Conservation (phyloP, 2,329 filamentous ascomycete species). For the Botrytis sinoallii region DNA sequence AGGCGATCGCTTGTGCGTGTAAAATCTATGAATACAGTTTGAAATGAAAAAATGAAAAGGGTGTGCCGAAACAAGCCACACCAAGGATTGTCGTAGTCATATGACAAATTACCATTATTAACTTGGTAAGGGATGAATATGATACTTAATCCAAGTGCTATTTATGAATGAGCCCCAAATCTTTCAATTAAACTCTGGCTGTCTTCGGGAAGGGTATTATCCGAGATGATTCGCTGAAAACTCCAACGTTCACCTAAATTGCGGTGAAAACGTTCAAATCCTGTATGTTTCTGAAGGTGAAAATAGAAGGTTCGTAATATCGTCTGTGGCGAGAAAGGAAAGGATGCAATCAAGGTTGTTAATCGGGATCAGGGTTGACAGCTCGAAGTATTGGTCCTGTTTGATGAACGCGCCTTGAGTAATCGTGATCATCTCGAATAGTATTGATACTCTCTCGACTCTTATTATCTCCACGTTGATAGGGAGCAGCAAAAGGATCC, state of each 20-base stretch:
- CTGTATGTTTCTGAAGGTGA: conserved; percentile 9
- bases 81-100: background rate
- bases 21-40: conserved; percentile 20
- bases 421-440: conserved; percentile 62
- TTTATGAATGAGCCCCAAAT: background rate
- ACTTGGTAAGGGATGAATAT: background rate
- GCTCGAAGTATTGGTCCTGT: conserved; percentile 54
- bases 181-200: conserved; percentile 13
- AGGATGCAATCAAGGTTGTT: conserved; percentile 17
- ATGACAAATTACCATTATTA: background rate
- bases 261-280: conserved; percentile 18
- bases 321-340: conserved; percentile 21
- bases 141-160: background rate
- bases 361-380: conserved; percentile 53
- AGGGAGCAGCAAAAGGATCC: conserved; percentile 58
- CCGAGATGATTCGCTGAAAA: conserved; percentile 16
- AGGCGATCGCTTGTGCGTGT: conserved; percentile 7
- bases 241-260: conserved; percentile 20
- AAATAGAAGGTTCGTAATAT: conserved; percentile 17
- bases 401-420: conserved; percentile 52
- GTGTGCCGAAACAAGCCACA: background rate
- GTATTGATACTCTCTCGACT: conserved; percentile 63
- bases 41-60: conserved; percentile 8
- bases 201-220: conserved; percentile 13
- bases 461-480: conserved; percentile 51